Evolutionary conservation across 2,329 filamentous ascomycete genomes (phyloP), one percentile per base, ranked within the genome.

Genomic region (Neopestalotiopsis sp.): DNA sequence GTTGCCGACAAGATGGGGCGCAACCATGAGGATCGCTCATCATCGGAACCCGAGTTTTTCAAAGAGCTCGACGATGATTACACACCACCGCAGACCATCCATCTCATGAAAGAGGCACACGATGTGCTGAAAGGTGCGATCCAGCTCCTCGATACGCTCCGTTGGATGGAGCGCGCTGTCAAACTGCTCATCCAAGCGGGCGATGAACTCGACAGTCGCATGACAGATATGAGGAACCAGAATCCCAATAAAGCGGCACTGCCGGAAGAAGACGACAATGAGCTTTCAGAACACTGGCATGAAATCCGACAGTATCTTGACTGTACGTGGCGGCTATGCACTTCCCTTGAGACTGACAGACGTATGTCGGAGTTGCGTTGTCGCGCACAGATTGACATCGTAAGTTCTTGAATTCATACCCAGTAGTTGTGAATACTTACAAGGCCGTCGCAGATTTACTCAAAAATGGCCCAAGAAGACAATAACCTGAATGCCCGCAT

Each of bases 401-500:
- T 82, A 69, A 77, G 81, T 74, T 3, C 4, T 17, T 14, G 1
- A 2, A 10, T 30, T 14, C 10, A 30, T 4, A 9, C 7, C 9
- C 34, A 9, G 17, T 20, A 30, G 1, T 13, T 2, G 7, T 12
- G 2, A 14, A 24, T 40, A 5, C 4, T 17, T 28, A 32, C 10
- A 1, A 28, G 5, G 9, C 24, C 72, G 7, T 2, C 1, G 17
- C 63, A 82, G 81, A 84, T 85, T 69, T 84, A 84, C 76, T 83
- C 80, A 71, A 84, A 84, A 71, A 84, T 85, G 81, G 83, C 83
- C 3, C 83, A 85, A 70, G 83, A 85, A 69, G 83, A 85, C 72
- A 84, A 84, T 71, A 82, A 83, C 34, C 78, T 84, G 69, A 88
- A 86, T 30, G 87, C 81, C 24, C 84, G 84, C 75, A 85, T 81